These are phyloP conservation scores for Elsinoe perseae DNA, from an alignment of 2,329 filamentous ascomycete species.

Conservation along the genomic window DNA sequence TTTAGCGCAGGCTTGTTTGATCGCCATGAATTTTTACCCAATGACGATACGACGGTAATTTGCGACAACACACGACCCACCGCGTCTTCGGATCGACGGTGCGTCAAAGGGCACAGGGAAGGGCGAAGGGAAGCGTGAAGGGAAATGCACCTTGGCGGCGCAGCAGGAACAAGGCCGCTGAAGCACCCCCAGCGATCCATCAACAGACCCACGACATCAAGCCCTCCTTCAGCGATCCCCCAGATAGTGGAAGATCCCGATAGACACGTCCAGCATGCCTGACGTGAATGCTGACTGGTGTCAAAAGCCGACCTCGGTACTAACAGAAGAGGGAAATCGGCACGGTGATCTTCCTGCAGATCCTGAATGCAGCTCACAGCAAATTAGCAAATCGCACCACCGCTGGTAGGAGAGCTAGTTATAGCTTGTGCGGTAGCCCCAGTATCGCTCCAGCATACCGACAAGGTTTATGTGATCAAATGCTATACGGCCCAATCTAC, in stretches of 20 bases:
- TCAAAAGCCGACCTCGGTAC: conserved; percentile 6
- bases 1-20: conserved; percentile 11
- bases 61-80: conserved; percentile 12
- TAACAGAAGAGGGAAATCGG: background rate
- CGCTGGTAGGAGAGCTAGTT: background rate
- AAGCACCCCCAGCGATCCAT: background rate
- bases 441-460: background rate
- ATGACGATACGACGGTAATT: conserved; percentile 7
- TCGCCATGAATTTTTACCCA: conserved; percentile 2
- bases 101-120: background rate
- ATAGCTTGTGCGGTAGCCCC: background rate
- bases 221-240: conserved; percentile 6
- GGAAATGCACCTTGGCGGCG: background rate
- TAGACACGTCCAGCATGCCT: too few relatives aligned
- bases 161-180: background rate
- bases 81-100: conserved; percentile 4
- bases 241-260: conserved; percentile 1
- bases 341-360: conserved; percentile 5
- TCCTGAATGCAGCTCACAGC: background rate
- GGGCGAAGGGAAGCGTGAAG: background rate
- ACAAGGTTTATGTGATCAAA: background rate
- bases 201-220: background rate
- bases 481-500: conserved; percentile 7
- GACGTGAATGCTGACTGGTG: conserved; percentile 4
- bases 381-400: conserved; percentile 2